phyloP scores from a whole-genome alignment of 2,329 filamentous ascomycete genomes.

The Xylariaceae sp. region DNA sequence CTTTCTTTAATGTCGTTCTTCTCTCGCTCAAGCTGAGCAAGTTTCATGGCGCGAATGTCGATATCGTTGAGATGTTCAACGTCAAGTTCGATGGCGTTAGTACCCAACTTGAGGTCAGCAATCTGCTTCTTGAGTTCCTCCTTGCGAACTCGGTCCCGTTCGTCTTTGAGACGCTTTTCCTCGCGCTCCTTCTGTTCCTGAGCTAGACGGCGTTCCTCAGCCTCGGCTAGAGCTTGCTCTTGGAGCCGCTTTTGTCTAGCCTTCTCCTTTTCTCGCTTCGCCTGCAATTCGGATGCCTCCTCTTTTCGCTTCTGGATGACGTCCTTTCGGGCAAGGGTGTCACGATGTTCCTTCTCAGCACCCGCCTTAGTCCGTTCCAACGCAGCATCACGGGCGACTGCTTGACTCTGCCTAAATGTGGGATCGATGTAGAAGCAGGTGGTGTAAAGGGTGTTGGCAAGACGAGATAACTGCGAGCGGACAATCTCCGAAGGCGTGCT shows the following conservation, averaged over 20 bases:
- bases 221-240: conserved; percentile 82
- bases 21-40: conserved; percentile 92
- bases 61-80: conserved; percentile 77
- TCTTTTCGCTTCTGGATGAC: conserved; percentile 97
- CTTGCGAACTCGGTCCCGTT: conserved; percentile 83
- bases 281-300: conserved; percentile 80
- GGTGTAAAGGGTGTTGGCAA: conserved; percentile 85
- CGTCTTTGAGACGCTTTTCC: conserved; percentile 75
- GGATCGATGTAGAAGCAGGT: conserved; percentile 96
- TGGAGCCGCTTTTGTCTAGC: conserved; percentile 80
- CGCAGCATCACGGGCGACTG: conserved; percentile 72
- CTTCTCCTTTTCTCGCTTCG: conserved; percentile 87
- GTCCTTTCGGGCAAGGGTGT: conserved; percentile 78
- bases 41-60: conserved; percentile 91
- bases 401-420: conserved; percentile 73
- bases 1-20: conserved; percentile 94
- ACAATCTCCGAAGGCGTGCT: conserved; percentile 98
- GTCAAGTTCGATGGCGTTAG: conserved; percentile 71
- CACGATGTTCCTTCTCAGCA: conserved; percentile 84
- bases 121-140: conserved; percentile 92
- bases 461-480: conserved; percentile 83
- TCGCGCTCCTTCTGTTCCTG: conserved; percentile 91
- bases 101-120: conserved; percentile 82
- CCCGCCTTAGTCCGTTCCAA: conserved; percentile 78
- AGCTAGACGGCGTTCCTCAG: conserved; percentile 81